Evolutionary conservation across 148 eudicot genomes (phyloP).

Genomic region (Cornus florida): DNA sequence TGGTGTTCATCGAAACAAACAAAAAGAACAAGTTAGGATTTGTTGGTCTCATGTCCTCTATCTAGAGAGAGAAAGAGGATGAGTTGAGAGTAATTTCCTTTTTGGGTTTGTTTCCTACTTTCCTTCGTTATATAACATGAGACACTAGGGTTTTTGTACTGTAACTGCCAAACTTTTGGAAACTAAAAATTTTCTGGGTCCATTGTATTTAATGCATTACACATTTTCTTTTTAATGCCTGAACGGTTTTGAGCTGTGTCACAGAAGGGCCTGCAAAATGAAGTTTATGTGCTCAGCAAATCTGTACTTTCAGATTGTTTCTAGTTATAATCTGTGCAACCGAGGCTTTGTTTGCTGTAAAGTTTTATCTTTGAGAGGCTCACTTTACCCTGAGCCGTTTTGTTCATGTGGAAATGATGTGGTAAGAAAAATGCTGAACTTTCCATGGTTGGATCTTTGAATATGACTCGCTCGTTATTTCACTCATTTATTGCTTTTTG

Average conservation of each 20-base stretch:
- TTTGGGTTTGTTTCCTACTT: neutral
- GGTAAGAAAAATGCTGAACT: constrained; percentile 32
- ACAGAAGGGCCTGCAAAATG: neutral
- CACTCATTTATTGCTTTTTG: constrained; percentile 8
- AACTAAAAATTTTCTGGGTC: constrained; percentile 35
- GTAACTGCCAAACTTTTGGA: constrained; percentile 4
- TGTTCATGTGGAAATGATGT: constrained; percentile 10
- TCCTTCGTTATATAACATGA: neutral
- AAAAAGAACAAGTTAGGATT: neutral
- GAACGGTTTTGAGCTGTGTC: constrained; percentile 13
- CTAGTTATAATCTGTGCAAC: neutral
- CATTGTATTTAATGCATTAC: constrained; percentile 45
- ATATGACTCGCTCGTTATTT: constrained; percentile 10
- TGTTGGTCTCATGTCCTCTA: neutral
- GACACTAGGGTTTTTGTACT: constrained; percentile 1
- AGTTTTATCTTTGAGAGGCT: constrained; percentile 12
- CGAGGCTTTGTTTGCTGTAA: neutral
- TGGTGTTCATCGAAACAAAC: neutral
- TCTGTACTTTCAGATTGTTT: neutral
- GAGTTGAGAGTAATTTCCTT: constrained; percentile 21
- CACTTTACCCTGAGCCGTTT: constrained; percentile 16
- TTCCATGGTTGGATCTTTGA: constrained; percentile 33
- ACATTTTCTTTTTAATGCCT: constrained; percentile 19
- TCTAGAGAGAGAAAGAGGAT: constrained; percentile 16
- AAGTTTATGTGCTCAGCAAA: constrained; percentile 3